Conservation (phyloP, 2,329 filamentous ascomycete genomes). For the Trichoderma cornu-damae region DNA sequence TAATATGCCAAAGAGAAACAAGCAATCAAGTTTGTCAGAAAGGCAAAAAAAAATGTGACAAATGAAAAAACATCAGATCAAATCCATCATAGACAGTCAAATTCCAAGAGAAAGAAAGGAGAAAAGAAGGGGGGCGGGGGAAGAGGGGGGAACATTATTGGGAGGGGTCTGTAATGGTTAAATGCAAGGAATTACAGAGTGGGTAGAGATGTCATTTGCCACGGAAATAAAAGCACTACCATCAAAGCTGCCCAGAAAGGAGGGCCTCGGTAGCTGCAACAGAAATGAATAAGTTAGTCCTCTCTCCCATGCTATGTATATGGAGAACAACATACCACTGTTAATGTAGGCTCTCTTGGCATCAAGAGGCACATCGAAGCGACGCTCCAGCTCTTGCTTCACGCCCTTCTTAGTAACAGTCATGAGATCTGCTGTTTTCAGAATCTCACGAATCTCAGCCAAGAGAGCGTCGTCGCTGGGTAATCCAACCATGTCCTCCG, state of each 20-base stretch:
- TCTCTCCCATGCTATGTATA: background rate
- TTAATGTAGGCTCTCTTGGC: constrained; percentile 89
- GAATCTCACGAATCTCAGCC: constrained; percentile 89
- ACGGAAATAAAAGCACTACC: background rate
- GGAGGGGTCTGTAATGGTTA: background rate
- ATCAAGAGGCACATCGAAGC: constrained; percentile 83
- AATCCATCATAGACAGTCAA: background rate
- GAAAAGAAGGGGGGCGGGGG: background rate
- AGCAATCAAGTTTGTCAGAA: background rate
- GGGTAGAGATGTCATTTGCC: background rate
- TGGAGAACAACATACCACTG: constrained; percentile 63
- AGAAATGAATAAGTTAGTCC: background rate
- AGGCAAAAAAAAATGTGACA: background rate
- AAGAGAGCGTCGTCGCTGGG: constrained; percentile 86
- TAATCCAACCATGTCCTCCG: constrained; percentile 67
- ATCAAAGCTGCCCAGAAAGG: constrained; percentile 68
- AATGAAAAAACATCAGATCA: background rate
- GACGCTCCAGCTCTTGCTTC: constrained; percentile 84
- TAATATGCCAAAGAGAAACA: background rate
- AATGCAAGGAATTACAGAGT: constrained; percentile 7
- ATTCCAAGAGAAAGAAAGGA: background rate
- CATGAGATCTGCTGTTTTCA: constrained; percentile 91
- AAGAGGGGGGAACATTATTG: background rate
- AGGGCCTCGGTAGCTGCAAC: constrained; percentile 69
- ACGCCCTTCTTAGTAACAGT: constrained; percentile 98